Evolutionary conservation across 148 eudicot genomes (phyloP).

Genomic region (Persicaria maculosa): DNA sequence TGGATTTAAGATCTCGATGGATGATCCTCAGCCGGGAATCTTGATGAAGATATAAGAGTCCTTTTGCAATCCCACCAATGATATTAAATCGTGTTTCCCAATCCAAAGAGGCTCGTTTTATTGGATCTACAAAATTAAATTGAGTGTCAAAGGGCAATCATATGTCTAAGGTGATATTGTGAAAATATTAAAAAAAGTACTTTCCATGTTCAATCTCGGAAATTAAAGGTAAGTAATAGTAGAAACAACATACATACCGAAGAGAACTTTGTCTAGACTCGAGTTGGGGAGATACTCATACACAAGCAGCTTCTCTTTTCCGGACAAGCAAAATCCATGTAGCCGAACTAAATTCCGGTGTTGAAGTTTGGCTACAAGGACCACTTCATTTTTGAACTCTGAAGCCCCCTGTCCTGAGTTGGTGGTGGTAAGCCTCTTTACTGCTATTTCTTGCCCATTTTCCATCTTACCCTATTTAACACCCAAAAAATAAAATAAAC

Average conservation of each 20-base stretch:
- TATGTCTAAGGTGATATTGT: not conserved
- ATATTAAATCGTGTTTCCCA: slow-evolving; percentile 4
- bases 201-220: not conserved
- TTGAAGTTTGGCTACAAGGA: slow-evolving; percentile 25
- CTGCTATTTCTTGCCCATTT: slow-evolving; percentile 23
- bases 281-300: slow-evolving; percentile 21
- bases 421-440: slow-evolving; percentile 20
- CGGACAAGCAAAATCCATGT: slow-evolving; percentile 18
- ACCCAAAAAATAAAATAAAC: no score
- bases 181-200: not conserved
- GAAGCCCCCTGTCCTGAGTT: slow-evolving; percentile 15
- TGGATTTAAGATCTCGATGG: slow-evolving; percentile 27
- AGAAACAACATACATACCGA: not conserved
- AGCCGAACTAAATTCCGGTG: slow-evolving; percentile 24
- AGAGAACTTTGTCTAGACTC: slow-evolving; percentile 17
- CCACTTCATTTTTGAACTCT: slow-evolving; percentile 23
- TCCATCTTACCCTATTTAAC: not conserved
- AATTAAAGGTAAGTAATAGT: no score
- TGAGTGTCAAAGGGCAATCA: not conserved
- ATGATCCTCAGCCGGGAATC: slow-evolving; percentile 27
- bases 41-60: slow-evolving; percentile 24
- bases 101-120: slow-evolving; percentile 7
- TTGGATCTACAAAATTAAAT: slow-evolving; percentile 4
- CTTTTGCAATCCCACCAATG: slow-evolving; percentile 8
- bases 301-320: slow-evolving; percentile 21